Conservation (phyloP, 352 stramenopile species). For the Pythium rishiriense region DNA sequence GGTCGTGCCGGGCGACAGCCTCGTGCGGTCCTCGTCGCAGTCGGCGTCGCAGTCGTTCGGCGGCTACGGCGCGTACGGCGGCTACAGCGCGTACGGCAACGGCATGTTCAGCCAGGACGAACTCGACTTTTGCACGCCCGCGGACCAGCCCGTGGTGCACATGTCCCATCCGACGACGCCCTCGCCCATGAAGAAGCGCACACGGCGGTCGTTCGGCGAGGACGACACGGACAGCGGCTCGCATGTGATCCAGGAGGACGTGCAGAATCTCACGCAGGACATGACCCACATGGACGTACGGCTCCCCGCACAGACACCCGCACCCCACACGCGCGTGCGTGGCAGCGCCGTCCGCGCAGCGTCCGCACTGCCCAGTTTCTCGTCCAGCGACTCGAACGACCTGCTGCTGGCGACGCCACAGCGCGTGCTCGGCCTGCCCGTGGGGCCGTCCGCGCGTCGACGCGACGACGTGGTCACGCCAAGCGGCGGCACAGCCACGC, state of each 20-base stretch:
- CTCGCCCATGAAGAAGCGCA: conserved; percentile 79
- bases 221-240: conserved; percentile 22
- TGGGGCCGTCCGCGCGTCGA: conserved; percentile 7
- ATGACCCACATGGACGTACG: conserved; percentile 77
- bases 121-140: conserved; percentile 82
- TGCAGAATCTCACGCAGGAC: conserved; percentile 72
- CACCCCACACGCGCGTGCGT: not conserved
- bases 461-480: conserved; percentile 1
- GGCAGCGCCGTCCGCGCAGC: not conserved
- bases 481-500: not conserved
- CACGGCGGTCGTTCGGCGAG: conserved; percentile 29
- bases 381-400: conserved; percentile 46
- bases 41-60: conserved; percentile 25
- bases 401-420: conserved; percentile 39
- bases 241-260: conserved; percentile 50
- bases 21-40: conserved; percentile 16
- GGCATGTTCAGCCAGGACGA: conserved; percentile 84
- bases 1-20: not conserved
- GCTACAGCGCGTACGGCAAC: conserved; percentile 18
- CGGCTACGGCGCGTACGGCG: conserved; percentile 15
- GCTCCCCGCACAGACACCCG: not conserved
- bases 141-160: conserved; percentile 80
- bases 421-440: conserved; percentile 23
- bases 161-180: conserved; percentile 82
- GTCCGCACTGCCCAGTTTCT: conserved; percentile 47